phyloP scores from a whole-genome alignment of 2,329 filamentous ascomycete genomes.

The Claviceps humidiphila region DNA sequence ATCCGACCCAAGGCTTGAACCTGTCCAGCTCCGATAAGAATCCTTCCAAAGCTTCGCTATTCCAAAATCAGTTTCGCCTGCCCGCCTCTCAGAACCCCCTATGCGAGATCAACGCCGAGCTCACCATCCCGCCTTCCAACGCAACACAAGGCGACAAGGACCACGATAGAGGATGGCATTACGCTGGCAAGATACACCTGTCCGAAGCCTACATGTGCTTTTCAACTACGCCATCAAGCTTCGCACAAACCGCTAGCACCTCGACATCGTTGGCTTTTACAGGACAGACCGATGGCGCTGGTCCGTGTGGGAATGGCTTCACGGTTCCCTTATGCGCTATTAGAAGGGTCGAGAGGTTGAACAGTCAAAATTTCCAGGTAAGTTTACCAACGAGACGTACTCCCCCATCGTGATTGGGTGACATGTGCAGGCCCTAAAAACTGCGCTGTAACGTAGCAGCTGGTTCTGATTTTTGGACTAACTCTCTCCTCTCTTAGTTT shows the following conservation, averaged over 20 bases:
- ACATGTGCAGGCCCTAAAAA: neutral
- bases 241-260: conserved; percentile 65
- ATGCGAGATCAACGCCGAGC: conserved; percentile 91
- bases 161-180: conserved; percentile 66
- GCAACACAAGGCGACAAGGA: conserved; percentile 58
- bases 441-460: neutral
- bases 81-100: conserved; percentile 84
- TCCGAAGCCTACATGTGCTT: conserved; percentile 95
- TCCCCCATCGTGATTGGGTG: neutral
- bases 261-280: conserved; percentile 74
- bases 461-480: neutral
- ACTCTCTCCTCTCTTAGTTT: conserved; percentile 39
- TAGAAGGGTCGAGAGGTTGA: conserved; percentile 78
- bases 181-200: conserved; percentile 82
- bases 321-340: conserved; percentile 87
- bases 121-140: conserved; percentile 69
- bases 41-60: conserved; percentile 82
- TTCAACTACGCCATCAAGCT: conserved; percentile 84
- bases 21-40: conserved; percentile 63
- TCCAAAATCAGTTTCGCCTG: conserved; percentile 92
- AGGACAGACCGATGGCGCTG: conserved; percentile 83
- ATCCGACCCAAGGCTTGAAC: conserved; percentile 66
- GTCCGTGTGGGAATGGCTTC: conserved; percentile 90
- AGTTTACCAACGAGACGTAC: neutral
- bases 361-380: conserved; percentile 76